A percentile compares a stretch with the other conserved stretches of the same genome.
Evolutionary conservation across 2,329 filamentous ascomycete species (phyloP).

Genomic region (Venturia nashicola): DNA sequence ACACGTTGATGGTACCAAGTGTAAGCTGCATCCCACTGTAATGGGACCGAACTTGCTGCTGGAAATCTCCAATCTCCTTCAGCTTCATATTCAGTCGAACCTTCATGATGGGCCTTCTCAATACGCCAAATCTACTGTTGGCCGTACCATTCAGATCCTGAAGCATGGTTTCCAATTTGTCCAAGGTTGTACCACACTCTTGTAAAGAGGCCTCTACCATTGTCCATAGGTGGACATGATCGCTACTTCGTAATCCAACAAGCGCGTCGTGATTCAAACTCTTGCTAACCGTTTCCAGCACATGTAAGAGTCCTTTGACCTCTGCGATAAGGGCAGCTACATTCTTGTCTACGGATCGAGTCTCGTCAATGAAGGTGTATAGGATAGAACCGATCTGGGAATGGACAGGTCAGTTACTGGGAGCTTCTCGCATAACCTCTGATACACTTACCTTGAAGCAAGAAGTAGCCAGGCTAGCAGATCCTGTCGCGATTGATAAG

Average conservation of each 20-base stretch:
- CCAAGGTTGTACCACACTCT: conserved; percentile 2
- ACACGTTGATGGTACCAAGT: conserved; percentile 1
- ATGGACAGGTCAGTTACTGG: background rate
- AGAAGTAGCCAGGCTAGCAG: background rate
- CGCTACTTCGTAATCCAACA: background rate
- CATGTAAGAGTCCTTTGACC: background rate
- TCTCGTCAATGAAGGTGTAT: conserved; percentile 3
- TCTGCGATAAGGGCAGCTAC: background rate
- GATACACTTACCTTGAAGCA: background rate
- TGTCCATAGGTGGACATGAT: background rate
- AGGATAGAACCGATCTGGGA: background rate
- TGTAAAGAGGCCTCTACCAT: background rate
- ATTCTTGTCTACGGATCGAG: background rate
- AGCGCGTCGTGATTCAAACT: background rate
- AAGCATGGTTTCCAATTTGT: background rate
- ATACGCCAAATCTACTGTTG: background rate
- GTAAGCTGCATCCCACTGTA: background rate
- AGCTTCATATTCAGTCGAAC: conserved; percentile 1
- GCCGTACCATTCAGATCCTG: background rate
- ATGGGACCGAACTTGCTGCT: background rate
- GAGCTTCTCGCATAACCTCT: background rate
- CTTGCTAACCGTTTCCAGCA: background rate
- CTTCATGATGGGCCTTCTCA: background rate
- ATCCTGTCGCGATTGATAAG: background rate
- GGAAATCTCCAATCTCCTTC: background rate